A percentile compares a stretch with the other conserved stretches of the same genome.
Evolutionary conservation across 192 early-diverging fungal species (phyloP).

Genomic region (Dissophora ornata): DNA sequence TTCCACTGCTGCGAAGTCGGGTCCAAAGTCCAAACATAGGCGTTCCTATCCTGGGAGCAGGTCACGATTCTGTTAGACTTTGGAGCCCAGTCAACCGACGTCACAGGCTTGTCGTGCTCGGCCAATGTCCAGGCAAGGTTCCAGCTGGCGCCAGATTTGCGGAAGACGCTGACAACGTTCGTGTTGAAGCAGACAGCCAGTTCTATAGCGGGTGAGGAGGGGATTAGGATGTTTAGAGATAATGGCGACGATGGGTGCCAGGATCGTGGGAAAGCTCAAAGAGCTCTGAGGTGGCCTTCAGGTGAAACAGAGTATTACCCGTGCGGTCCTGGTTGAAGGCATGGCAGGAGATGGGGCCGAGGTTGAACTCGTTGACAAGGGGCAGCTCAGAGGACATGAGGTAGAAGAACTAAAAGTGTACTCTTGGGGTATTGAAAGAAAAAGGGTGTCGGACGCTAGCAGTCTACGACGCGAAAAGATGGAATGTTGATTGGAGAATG

Average conservation of each 20-base stretch:
- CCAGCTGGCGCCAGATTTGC: conserved; percentile 70
- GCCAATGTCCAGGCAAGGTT: conserved; percentile 73
- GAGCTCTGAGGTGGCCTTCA: too few relatives aligned
- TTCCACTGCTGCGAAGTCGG: conserved; percentile 74
- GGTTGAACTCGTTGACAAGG: conserved; percentile 57
- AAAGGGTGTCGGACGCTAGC: conserved; percentile 48
- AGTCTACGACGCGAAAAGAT: conserved; percentile 45
- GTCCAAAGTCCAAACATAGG: conserved; percentile 96
- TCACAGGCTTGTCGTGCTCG: conserved; percentile 97
- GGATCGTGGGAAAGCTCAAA: background rate
- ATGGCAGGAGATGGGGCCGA: conserved; percentile 91
- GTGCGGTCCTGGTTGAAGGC: conserved; percentile 91
- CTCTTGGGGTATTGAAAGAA: background rate
- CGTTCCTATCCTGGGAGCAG: conserved; percentile 98
- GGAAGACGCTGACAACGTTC: conserved; percentile 92
- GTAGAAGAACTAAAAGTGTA: background rate
- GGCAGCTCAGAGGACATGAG: conserved; percentile 27
- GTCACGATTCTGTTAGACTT: conserved; percentile 95
- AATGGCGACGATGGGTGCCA: conserved; percentile 4
- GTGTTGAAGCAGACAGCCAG: conserved; percentile 91
- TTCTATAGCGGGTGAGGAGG: conserved; percentile 65
- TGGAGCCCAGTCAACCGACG: conserved; percentile 95
- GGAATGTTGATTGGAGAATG: background rate
- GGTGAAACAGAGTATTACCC: conserved; percentile 63
- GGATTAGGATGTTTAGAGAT: background rate